A percentile compares a stretch with the other conserved stretches of the same genome.
Evolutionary conservation across 805 yeast species (phyloP).

Genomic region (Candida railenensis): DNA sequence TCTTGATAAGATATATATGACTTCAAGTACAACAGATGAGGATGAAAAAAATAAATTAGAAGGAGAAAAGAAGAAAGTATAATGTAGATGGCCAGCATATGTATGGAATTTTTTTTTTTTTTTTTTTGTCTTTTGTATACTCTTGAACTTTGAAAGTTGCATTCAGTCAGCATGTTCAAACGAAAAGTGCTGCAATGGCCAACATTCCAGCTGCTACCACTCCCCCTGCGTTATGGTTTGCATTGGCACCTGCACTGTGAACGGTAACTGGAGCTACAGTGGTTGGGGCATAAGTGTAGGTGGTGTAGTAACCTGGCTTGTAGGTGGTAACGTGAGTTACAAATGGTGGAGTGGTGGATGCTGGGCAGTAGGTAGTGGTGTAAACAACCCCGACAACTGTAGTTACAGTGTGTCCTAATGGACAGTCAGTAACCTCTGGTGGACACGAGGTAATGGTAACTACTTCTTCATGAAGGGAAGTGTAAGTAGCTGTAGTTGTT

Average conservation of each 20-base stretch:
- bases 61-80: too few relatives aligned
- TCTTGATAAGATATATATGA: too few relatives aligned
- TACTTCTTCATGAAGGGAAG: slow-evolving; percentile 6
- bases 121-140: too few relatives aligned
- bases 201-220: slow-evolving; percentile 7
- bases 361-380: slow-evolving; percentile 9
- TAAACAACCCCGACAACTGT: slow-evolving; percentile 4
- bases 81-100: too few relatives aligned
- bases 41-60: too few relatives aligned
- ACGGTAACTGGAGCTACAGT: neutral
- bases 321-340: neutral
- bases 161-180: neutral
- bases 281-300: neutral
- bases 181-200: neutral
- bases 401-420: slow-evolving; percentile 3
- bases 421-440: slow-evolving; percentile 10
- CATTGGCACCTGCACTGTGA: slow-evolving; percentile 6
- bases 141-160: too few relatives aligned
- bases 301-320: neutral
- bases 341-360: slow-evolving; percentile 3
- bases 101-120: too few relatives aligned
- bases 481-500: slow-evolving; percentile 5
- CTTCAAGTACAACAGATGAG: too few relatives aligned
- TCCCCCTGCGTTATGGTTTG: neutral
- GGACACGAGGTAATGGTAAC: slow-evolving; percentile 18